phyloP scores from a whole-genome alignment of 73 alveolate genomes.

The Loxodes magnus region DNA sequence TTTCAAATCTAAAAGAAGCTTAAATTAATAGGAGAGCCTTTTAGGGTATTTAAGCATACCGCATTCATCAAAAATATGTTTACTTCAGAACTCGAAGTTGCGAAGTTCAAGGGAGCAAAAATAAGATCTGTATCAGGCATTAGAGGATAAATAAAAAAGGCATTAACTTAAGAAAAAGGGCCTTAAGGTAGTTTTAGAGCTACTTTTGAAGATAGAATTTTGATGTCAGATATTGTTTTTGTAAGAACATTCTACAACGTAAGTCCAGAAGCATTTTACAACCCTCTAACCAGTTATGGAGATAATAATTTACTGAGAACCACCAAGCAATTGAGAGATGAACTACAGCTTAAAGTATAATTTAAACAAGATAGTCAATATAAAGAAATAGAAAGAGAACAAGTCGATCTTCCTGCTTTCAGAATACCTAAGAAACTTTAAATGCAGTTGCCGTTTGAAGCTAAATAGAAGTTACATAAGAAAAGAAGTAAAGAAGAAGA shows the following conservation, averaged over 20 bases:
- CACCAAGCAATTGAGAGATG: conserved; percentile 81
- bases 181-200: conserved; percentile 98
- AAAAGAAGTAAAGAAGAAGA: conserved; percentile 42
- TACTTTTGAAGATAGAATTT: conserved; percentile 96
- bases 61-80: conserved; percentile 99
- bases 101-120: conserved; percentile 93
- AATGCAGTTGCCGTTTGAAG: conserved; percentile 83
- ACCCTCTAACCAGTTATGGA: conserved; percentile 63
- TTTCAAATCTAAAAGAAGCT: conserved; percentile 95
- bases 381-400: conserved; percentile 72
- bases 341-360: conserved; percentile 58
- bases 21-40: conserved; percentile 94
- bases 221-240: conserved; percentile 96
- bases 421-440: conserved; percentile 77
- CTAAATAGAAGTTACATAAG: conserved; percentile 64
- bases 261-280: conserved; percentile 79
- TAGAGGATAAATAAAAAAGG: conserved; percentile 98
- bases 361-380: conserved; percentile 77
- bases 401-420: conserved; percentile 76
- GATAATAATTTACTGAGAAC: conserved; percentile 74
- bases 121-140: conserved; percentile 98
- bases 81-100: conserved; percentile 77
- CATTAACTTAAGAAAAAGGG: conserved; percentile 58
- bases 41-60: conserved; percentile 92
- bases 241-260: conserved; percentile 94